These are phyloP conservation scores for Casuarina glauca DNA, from an alignment of 306 rosid species.

Conservation along the genomic window DNA sequence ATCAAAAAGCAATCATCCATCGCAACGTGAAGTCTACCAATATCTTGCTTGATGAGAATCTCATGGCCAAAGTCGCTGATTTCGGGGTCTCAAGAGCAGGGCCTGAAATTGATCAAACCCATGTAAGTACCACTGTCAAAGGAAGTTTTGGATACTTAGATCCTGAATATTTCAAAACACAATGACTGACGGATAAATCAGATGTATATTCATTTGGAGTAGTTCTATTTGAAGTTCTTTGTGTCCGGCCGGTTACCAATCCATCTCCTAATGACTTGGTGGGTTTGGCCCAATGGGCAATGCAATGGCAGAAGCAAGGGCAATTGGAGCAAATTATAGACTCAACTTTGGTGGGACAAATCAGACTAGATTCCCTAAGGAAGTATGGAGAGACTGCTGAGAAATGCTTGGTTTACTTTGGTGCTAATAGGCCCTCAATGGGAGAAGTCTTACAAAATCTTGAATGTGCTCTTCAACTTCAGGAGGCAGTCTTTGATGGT, in stretches of 20 bases:
- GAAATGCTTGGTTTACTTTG: slow-evolving; percentile 82
- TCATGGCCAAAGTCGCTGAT: slow-evolving; percentile 95
- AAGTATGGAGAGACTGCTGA: slow-evolving; percentile 91
- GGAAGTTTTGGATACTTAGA: slow-evolving; percentile 94
- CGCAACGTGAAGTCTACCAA: slow-evolving; percentile 93
- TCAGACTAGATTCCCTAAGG: slow-evolving; percentile 74
- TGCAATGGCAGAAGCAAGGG: slow-evolving; percentile 87
- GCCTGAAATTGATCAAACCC: slow-evolving; percentile 85
- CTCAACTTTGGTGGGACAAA: slow-evolving; percentile 55
- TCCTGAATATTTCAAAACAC: slow-evolving; percentile 89
- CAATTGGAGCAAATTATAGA: slow-evolving; percentile 80
- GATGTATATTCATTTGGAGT: slow-evolving; percentile 93
- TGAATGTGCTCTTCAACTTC: slow-evolving; percentile 86
- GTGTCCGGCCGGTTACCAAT: slow-evolving; percentile 89
- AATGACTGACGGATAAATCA: slow-evolving; percentile 84
- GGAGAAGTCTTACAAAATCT: slow-evolving; percentile 92
- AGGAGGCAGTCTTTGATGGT: slow-evolving; percentile 62
- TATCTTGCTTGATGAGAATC: slow-evolving; percentile 82
- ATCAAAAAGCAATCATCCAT: slow-evolving; percentile 87
- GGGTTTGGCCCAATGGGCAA: slow-evolving; percentile 91
- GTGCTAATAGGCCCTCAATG: slow-evolving; percentile 87
- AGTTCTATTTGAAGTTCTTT: slow-evolving; percentile 79
- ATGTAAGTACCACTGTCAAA: slow-evolving; percentile 86
- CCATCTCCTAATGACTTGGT: slow-evolving; percentile 89
- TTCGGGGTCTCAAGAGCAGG: slow-evolving; percentile 84